Conservation (phyloP, 1,284 basidiomycete species). For the Cutaneotrichosporon sp. region DNA sequence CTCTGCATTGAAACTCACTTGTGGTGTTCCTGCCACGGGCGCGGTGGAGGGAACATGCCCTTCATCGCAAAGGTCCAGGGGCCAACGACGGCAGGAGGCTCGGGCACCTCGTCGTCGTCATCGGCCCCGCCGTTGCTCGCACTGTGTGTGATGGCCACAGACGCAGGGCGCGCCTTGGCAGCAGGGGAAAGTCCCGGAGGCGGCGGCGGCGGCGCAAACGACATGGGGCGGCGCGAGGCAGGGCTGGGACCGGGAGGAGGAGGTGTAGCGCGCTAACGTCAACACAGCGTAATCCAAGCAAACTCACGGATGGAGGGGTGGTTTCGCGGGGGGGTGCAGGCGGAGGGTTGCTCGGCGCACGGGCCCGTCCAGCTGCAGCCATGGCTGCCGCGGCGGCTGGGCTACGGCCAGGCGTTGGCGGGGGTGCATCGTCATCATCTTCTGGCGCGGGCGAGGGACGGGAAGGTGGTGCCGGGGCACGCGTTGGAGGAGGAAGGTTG, state of each 20-base stretch:
- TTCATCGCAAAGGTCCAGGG: slow-evolving; percentile 48
- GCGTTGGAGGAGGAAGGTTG: slow-evolving; percentile 15
- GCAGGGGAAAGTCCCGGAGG: slow-evolving; percentile 4
- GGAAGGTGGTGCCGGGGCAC: slow-evolving; percentile 23
- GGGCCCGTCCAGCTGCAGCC: slow-evolving; percentile 9
- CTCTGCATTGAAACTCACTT: slow-evolving; percentile 32
- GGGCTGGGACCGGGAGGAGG: slow-evolving; percentile 30
- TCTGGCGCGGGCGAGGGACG: slow-evolving; percentile 14
- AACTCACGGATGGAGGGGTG: neutral
- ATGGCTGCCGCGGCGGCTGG: slow-evolving; percentile 32
- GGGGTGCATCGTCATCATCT: slow-evolving; percentile 27
- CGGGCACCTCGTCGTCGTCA: slow-evolving; percentile 22
- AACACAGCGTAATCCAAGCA: neutral
- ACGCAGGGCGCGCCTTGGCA: slow-evolving; percentile 23
- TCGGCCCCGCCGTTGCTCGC: slow-evolving; percentile 10
- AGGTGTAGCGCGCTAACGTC: neutral
- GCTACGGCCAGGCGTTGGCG: slow-evolving; percentile 30
- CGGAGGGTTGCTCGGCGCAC: slow-evolving; percentile 10
- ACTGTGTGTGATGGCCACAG: slow-evolving; percentile 20
- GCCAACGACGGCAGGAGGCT: slow-evolving; percentile 44
- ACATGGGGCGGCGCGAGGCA: slow-evolving; percentile 14
- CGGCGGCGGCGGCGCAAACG: slow-evolving; percentile 6
- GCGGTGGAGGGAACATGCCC: slow-evolving; percentile 47
- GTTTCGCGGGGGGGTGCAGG: slow-evolving; percentile 5
- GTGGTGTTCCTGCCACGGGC: slow-evolving; percentile 34